Base-by-base conservation (phyloP, 257 asterid species). In the Gentiana straminea region DNA sequence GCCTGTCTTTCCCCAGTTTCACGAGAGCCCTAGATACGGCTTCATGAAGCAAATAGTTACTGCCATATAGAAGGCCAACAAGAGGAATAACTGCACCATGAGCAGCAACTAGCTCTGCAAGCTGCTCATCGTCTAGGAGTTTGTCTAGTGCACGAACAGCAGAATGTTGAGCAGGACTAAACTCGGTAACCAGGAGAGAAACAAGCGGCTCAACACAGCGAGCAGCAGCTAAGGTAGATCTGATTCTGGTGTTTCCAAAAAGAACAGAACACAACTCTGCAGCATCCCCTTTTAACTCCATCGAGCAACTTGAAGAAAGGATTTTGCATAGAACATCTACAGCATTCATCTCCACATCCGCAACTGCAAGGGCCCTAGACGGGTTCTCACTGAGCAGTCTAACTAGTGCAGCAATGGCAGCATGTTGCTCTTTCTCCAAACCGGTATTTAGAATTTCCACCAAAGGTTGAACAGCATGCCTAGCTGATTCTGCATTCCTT, bases 371-470 rank as follows among this genome's bases (percentile, higher is more conserved):
- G 60, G 94, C 97, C 69, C 78, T 85, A 4, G 97, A 88, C 48
- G 97, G 86, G 69, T 92, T 88, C 64, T 86, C 98, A 52, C 80
- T 88, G 64, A 92, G 84, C 61, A 92, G 75, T 71, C 89, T 75
- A 64, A 88, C 83, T 71, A 92, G 69, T 46, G 98, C 98, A 66
- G 95, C 97, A 62, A 92, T 87, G 55, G 97, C 95, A 69, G 98
- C 98, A 68, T 92, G 98, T 58, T 92, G 98, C 77, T 92, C 98
- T 71, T 89, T 92, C 83, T 92, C 98, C 77, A 85, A 68, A 55
- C 98, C 98, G 3, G 97, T 81, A 59, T 77, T 81, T 53, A 92
- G 78, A 72, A 92, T 85, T 59, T 92, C 98, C 53, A 92, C 98
- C 75, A 92, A 74, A 47, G 98, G 98, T 66, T 85, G 94, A 71